Conservation (phyloP, 768 basidiomycete species). For the Phanerodontia chrysosporium region DNA sequence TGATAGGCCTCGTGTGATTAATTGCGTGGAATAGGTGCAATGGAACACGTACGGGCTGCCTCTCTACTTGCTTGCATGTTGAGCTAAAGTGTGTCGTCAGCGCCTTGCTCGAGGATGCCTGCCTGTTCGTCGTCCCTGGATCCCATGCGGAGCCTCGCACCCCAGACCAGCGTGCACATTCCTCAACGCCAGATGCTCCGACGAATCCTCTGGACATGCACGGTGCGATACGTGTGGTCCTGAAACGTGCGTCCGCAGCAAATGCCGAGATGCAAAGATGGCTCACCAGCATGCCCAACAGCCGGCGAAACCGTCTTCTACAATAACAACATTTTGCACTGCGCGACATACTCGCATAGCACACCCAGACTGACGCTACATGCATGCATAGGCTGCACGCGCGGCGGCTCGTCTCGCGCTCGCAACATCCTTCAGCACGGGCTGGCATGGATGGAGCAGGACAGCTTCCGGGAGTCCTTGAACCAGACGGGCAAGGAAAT, state of each 20-base stretch:
- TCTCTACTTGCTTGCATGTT: not conserved
- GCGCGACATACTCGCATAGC: conserved; percentile 54
- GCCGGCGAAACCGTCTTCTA: conserved; percentile 80
- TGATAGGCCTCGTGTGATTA: not conserved
- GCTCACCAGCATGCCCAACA: conserved; percentile 18
- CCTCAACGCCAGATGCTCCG: conserved; percentile 47
- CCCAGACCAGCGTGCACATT: conserved; percentile 51
- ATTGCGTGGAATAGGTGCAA: conserved; percentile 47
- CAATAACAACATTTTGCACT: conserved; percentile 76
- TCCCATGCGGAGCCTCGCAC: conserved; percentile 60
- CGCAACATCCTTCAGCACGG: conserved; percentile 76
- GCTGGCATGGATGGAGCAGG: conserved; percentile 62
- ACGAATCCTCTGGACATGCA: conserved; percentile 66
- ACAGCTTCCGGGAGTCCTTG: conserved; percentile 42
- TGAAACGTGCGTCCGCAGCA: conserved; percentile 43
- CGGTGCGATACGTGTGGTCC: conserved; percentile 48
- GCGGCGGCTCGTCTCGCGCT: conserved; percentile 59
- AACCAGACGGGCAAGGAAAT: conserved; percentile 45
- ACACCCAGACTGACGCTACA: conserved; percentile 62
- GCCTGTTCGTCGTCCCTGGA: conserved; percentile 66
- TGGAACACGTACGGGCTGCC: conserved; percentile 83
- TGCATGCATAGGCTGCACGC: conserved; percentile 58
- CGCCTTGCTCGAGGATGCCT: conserved; percentile 63
- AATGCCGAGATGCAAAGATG: not conserved
- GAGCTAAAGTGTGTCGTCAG: too few relatives aligned